These are phyloP conservation scores for Pneumocystis sp. DNA, from an alignment of 1,139 yeast genomes.

Conservation along the genomic window DNA sequence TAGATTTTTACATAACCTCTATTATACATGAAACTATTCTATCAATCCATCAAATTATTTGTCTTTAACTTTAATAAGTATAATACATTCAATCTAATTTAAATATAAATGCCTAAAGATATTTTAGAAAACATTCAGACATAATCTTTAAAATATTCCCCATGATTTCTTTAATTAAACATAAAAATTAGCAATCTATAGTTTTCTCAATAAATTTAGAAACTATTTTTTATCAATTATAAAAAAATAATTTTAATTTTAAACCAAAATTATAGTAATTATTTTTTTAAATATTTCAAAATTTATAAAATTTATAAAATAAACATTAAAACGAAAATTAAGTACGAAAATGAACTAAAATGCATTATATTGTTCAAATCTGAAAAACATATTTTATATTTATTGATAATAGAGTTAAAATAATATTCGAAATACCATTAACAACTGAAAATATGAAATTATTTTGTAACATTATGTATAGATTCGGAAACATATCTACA, in stretches of 20 bases:
- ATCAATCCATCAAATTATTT: no score
- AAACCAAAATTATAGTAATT: not conserved
- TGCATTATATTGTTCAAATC: not conserved
- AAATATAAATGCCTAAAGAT: no score
- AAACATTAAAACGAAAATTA: not conserved
- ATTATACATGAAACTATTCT: no score
- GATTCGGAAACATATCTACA: not conserved
- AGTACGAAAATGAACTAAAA: not conserved
- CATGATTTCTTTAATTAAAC: not conserved
- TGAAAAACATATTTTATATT: not conserved
- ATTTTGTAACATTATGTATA: not conserved
- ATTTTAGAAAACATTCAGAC: no score
- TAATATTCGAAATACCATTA: not conserved
- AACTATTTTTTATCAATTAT: not conserved
- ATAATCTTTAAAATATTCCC: not conserved
- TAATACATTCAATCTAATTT: no score
- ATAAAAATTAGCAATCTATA: no score
- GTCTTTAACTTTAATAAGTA: no score
- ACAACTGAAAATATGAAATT: not conserved
- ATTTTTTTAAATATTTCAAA: not conserved
- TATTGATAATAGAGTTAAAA: not conserved
- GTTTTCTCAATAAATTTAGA: no score
- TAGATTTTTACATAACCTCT: no score
- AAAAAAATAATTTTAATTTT: not conserved
- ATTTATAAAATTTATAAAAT: not conserved